Base-by-base conservation (phyloP, 352 stramenopile species). In the Globisporangium camurandrum region DNA sequence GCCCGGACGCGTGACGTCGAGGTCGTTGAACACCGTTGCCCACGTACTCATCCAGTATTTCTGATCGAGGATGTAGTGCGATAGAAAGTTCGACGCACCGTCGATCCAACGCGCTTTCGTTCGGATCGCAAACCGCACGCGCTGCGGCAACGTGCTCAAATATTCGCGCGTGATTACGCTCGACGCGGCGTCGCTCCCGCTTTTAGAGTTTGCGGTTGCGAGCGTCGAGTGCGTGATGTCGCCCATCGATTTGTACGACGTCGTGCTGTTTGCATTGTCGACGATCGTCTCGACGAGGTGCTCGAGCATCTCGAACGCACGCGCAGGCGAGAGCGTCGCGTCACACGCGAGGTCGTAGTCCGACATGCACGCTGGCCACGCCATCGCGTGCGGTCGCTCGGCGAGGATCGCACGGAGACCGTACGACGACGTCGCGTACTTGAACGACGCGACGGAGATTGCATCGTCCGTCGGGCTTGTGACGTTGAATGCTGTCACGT, bases 1-100 rank as follows among this genome's bases (percentile, higher is more conserved):
- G 40, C 69, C 69, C 11, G 57, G 62, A 12, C 19, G 40, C 33
- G 34, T 49, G 17, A 27, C 26, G 22, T 67, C 52, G n/a, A 81
- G 56, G 19, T 70, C 67, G 20, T 62, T 48, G 22, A 81, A 81
- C 12, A 61, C 56, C 4, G 69, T 78, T 17, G 51, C 67, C 69
- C 67, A 81, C 26, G 71, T 67, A 30, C 64, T 74, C 54, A 81
- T 69, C 69, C 69, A 81, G 24, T 77, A 77, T 53, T 75, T 77
- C 40, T 77, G 69, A 24, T 81, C 67, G 37, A 81, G 57, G 26
- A 81, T 57, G 38, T 78, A 69, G 30, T 69, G 67, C 34, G 64
- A 75, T 14, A 81, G 47, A 36, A 81, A 75, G 51, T 64, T 81
- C 38, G 56, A 75, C 27, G 62, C 70, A 17, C 59, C 64, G 41